Base-by-base conservation (phyloP, 306 rosid genomes). In the Echinosophora koreensis region DNA sequence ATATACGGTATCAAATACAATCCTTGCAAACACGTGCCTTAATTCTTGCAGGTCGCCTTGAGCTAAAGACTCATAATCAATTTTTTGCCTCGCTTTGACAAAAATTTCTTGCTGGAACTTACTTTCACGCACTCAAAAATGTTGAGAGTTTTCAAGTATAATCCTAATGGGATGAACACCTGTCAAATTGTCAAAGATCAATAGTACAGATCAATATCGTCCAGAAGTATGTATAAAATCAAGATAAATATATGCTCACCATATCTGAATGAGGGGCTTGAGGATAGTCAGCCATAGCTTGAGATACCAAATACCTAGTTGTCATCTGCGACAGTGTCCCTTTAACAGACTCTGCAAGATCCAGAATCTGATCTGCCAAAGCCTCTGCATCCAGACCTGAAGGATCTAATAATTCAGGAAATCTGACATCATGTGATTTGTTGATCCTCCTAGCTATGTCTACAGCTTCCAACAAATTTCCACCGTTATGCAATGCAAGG, bases 401-500 rank as follows among this genome's bases (percentile, higher is more conserved):
- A 65, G 83, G 85, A 80, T 89, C 93, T 79, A 66, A 79, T 80
- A 94, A 82, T 80, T 94, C 98, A 44, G 77, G 84, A 85, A 91
- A 90, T 74, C 88, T 84, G 18, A 8, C 70, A 80, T 86, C 92
- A 44, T 84, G 89, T 10, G 84, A 80, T 71, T 82, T 81, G 8
- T 76, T 66, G 71, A 92, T 89, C 67, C 82, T 89, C 87, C 77
- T 86, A 37, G 93, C 93, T 84, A 94, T 90, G 73, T 71, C 75
- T 66, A 88, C 64, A 18, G 97, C 97, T 88, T 94, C 95, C 38
- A 16, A 18, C 38, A 90, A 63, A 85, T 90, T 88, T 54, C 98
- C 98, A 44, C 97, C 97, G 69, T 85, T 94, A 85, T 92, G 87
- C 47, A 92, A 77, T 58, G 92, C 89, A 84, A 94, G 89, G 81